These are phyloP conservation scores for Leccinum ochraceum DNA, from an alignment of 768 basidiomycete genomes.

Conservation along the genomic window DNA sequence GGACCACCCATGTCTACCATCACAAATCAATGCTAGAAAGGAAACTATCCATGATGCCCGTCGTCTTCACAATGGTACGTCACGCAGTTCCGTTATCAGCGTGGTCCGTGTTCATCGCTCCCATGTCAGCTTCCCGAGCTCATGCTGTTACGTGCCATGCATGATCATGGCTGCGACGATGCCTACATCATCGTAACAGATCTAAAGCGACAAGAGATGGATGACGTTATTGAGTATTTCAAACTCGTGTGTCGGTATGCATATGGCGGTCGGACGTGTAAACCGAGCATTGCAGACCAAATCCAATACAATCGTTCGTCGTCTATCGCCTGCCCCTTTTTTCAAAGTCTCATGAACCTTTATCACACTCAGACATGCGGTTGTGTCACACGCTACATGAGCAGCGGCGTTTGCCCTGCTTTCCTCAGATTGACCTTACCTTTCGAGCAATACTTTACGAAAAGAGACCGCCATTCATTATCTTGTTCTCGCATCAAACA, in stretches of 20 bases:
- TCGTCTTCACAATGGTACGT: slow-evolving; percentile 77
- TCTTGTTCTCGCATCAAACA: slow-evolving; percentile 78
- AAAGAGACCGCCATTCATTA: slow-evolving; percentile 73
- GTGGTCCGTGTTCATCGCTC: slow-evolving; percentile 3
- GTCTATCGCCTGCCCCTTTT: slow-evolving; percentile 1
- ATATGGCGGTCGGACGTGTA: slow-evolving; percentile 58
- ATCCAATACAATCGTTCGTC: slow-evolving; percentile 72
- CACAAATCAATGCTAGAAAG: slow-evolving; percentile 75
- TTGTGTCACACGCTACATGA: slow-evolving; percentile 65
- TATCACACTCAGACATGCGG: slow-evolving; percentile 52
- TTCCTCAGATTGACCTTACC: slow-evolving; percentile 79
- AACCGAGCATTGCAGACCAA: slow-evolving; percentile 63
- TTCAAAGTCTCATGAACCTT: slow-evolving; percentile 9
- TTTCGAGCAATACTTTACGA: slow-evolving; percentile 76
- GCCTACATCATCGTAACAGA: slow-evolving; percentile 80
- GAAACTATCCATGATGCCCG: slow-evolving; percentile 75
- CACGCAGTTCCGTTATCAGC: neutral
- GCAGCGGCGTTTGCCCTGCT: slow-evolving; percentile 74
- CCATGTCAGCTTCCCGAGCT: slow-evolving; percentile 66
- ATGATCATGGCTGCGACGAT: slow-evolving; percentile 77
- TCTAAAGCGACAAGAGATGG: slow-evolving; percentile 78
- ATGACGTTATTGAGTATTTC: slow-evolving; percentile 77
- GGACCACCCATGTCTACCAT: slow-evolving; percentile 81
- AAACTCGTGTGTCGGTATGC: slow-evolving; percentile 69
- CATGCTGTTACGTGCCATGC: slow-evolving; percentile 80